Evolutionary conservation across 495 filamentous ascomycete genomes (phyloP), one percentile per base, ranked within the genome.

Genomic region (Penicillium goetzii): DNA sequence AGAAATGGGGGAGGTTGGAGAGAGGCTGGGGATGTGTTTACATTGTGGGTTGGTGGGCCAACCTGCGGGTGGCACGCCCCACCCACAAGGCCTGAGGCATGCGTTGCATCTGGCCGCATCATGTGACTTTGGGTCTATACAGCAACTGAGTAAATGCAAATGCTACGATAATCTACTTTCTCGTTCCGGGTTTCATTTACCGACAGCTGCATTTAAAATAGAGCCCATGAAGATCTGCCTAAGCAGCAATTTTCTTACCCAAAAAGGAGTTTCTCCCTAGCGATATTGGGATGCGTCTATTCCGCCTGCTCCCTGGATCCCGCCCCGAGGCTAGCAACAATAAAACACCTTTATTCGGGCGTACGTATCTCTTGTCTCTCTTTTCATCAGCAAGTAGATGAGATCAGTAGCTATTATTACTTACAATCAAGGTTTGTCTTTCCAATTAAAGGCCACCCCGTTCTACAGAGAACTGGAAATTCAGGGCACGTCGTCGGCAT

Each of bases 1-100:
- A 33, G 56, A 80, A 80, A 66, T 73, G 73, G 59, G 59, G 77
- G 77, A 75, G 77, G 77, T 76, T 80, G 78, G 76, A 68, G 68
- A n/a, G 74, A 75, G 78, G 78, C 74, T 80, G 78, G 78, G 74
- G 65, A 66, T 51, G 61, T 71, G 65, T 69, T 69, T 78, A 76
- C 71, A 63, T 63, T 54, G 60, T 45, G 28, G 41, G 73, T 78
- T 72, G 68, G 52, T 55, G 52, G 52, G 52, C 30, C 30, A 55
- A 55, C 52, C 52, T 23, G n/a, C 52, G 30, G 30, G 52, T 21
- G 52, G 6, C 32, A 25, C 33, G 52, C 17, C 33, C 52, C 32
- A 55, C 33, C 2, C 6, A 1, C 17, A 2, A 1, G 11, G 30
- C 52, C 52, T 55, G 11, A 55, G 52, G 52, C 32, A 55, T 25